These are phyloP conservation scores for Fermentozyma sake DNA, from an alignment of 1,139 yeast species.

Conservation along the genomic window DNA sequence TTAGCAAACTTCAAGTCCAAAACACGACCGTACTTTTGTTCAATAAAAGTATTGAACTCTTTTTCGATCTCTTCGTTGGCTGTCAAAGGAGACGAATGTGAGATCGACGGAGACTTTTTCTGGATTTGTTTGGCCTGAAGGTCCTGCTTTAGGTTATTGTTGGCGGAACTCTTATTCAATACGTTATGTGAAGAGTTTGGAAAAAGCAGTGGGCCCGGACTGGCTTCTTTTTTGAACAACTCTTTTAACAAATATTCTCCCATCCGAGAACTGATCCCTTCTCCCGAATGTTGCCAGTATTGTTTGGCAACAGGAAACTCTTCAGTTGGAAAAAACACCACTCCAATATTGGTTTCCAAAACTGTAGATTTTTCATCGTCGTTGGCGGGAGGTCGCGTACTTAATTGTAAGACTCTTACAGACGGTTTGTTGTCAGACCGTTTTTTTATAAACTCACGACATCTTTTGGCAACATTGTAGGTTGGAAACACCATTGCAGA, in stretches of 20 bases:
- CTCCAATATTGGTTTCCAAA: slow-evolving; percentile 66
- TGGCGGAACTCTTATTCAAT: no score
- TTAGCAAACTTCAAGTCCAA: slow-evolving; percentile 71
- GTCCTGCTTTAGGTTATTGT: slow-evolving; percentile 24
- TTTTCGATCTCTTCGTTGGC: slow-evolving; percentile 33
- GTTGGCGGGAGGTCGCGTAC: slow-evolving; percentile 63
- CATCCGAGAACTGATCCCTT: slow-evolving; percentile 83
- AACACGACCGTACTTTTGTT: slow-evolving; percentile 87
- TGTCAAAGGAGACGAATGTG: slow-evolving; percentile 16
- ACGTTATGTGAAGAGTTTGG: no score
- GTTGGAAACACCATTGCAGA: slow-evolving; percentile 72
- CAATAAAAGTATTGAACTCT: slow-evolving; percentile 69
- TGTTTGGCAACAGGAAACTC: slow-evolving; percentile 65
- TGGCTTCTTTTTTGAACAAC: slow-evolving; percentile 38
- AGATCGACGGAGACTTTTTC: slow-evolving; percentile 24
- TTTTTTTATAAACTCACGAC: slow-evolving; percentile 67
- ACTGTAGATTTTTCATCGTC: slow-evolving; percentile 56
- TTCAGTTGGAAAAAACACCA: slow-evolving; percentile 64
- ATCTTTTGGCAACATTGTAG: slow-evolving; percentile 73
- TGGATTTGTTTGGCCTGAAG: slow-evolving; percentile 37
- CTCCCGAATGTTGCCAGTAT: slow-evolving; percentile 97
- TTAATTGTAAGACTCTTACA: slow-evolving; percentile 72
- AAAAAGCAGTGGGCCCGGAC: no score
- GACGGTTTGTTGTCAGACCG: slow-evolving; percentile 14
- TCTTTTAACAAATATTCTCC: slow-evolving; percentile 79